A percentile compares a stretch with the other conserved stretches of the same genome.
These are phyloP conservation scores for Pholiota molesta DNA, from an alignment of 768 basidiomycete species.

Conservation along the genomic window DNA sequence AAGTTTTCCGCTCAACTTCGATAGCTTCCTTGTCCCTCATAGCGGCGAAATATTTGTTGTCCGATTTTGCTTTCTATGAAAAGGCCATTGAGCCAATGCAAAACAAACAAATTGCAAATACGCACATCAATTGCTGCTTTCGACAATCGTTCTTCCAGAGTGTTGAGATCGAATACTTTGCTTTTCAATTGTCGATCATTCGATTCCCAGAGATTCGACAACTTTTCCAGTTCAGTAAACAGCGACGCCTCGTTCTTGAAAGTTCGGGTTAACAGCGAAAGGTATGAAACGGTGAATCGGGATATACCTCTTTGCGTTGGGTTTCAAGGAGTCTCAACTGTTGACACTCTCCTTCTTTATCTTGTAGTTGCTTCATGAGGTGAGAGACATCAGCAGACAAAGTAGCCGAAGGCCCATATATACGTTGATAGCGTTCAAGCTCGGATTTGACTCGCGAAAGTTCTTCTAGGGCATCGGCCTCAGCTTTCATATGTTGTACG, in stretches of 20 bases:
- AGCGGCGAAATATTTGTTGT: conserved; percentile 91
- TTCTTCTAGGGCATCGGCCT: conserved; percentile 52
- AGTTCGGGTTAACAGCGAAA: conserved; percentile 9
- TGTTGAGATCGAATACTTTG: conserved; percentile 83
- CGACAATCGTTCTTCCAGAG: conserved; percentile 70
- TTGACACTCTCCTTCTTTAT: conserved; percentile 71
- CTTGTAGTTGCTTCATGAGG: conserved; percentile 57
- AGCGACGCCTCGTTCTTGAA: conserved; percentile 71
- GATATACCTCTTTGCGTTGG: conserved; percentile 65
- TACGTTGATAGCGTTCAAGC: conserved; percentile 61
- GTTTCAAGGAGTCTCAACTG: conserved; percentile 62
- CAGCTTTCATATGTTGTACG: conserved; percentile 48
- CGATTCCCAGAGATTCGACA: conserved; percentile 87
- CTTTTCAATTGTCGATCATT: conserved; percentile 79
- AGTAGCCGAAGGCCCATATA: conserved; percentile 60
- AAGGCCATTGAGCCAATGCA: neutral
- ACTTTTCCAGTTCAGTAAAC: conserved; percentile 81
- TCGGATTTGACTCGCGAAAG: conserved; percentile 47
- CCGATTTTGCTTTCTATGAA: conserved; percentile 88
- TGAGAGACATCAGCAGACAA: conserved; percentile 52
- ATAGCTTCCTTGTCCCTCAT: conserved; percentile 89
- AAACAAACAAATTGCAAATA: conserved; percentile 12
- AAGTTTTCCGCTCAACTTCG: conserved; percentile 73
- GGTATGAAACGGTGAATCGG: neutral
- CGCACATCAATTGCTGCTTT: conserved; percentile 72